Conservation (phyloP, 495 filamentous ascomycete genomes). For the Trichocladium antarcticum region DNA sequence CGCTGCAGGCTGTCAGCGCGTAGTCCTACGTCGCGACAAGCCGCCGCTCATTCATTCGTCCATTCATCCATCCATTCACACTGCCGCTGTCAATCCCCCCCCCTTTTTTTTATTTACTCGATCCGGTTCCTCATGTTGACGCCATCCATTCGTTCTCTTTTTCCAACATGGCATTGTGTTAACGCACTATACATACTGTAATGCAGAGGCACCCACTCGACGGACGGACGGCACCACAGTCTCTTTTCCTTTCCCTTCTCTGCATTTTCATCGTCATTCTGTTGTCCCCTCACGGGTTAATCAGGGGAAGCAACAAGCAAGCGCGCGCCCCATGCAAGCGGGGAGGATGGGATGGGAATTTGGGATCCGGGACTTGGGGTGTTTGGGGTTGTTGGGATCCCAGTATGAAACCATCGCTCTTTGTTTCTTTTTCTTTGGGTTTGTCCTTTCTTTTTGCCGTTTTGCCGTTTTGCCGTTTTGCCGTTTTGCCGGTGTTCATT, state of each 20-base stretch:
- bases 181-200: slow-evolving; percentile 3
- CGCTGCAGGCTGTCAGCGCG: slow-evolving; percentile 31
- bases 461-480: too few relatives aligned
- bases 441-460: too few relatives aligned
- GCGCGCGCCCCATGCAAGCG: neutral
- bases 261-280: neutral
- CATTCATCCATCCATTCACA: neutral
- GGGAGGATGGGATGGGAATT: neutral
- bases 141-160: neutral
- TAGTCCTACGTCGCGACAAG: slow-evolving; percentile 7
- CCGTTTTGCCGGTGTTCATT: too few relatives aligned
- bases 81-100: neutral
- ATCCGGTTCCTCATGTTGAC: neutral
- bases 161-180: slow-evolving; percentile 2
- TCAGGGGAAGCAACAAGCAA: neutral
- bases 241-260: neutral
- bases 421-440: too few relatives aligned
- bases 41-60: too few relatives aligned
- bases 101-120: neutral
- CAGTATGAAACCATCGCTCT: too few relatives aligned
- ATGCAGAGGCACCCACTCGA: neutral
- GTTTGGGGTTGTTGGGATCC: too few relatives aligned
- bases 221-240: neutral
- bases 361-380: too few relatives aligned
- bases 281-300: neutral